Conservation (phyloP, 495 filamentous ascomycete genomes). For the Aspergillus cristatus region DNA sequence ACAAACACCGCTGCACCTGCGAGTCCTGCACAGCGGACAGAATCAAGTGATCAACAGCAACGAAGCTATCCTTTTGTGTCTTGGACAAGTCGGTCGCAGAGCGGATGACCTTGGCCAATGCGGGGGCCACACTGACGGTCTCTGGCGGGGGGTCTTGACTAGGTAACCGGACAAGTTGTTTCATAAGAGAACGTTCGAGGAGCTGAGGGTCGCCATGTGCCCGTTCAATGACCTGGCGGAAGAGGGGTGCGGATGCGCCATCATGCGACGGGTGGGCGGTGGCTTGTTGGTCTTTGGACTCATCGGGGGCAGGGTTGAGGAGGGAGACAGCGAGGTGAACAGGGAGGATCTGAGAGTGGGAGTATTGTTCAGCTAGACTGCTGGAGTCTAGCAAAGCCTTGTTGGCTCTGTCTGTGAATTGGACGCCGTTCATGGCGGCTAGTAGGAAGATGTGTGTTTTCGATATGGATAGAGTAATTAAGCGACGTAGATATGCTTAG, state of each 20-base stretch:
- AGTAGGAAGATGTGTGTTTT: slow-evolving; percentile 6
- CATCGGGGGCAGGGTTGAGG: slow-evolving; percentile 73
- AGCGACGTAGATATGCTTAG: too few relatives aligned
- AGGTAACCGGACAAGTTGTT: slow-evolving; percentile 77
- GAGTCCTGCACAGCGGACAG: slow-evolving; percentile 70
- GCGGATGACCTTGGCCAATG: slow-evolving; percentile 71
- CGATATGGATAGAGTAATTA: too few relatives aligned
- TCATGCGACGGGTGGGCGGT: slow-evolving; percentile 49
- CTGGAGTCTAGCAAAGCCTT: slow-evolving; percentile 81
- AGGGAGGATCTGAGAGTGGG: slow-evolving; percentile 81
- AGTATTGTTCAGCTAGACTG: slow-evolving; percentile 72
- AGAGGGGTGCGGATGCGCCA: slow-evolving; percentile 54
- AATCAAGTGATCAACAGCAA: slow-evolving; percentile 92
- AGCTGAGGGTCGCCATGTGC: slow-evolving; percentile 87
- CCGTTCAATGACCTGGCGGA: slow-evolving; percentile 88
- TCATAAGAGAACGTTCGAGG: slow-evolving; percentile 83
- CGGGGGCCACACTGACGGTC: slow-evolving; percentile 65
- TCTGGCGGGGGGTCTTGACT: slow-evolving; percentile 94
- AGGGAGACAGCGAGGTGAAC: slow-evolving; percentile 83
- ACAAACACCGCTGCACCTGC: slow-evolving; percentile 59
- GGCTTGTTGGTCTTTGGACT: slow-evolving; percentile 64
- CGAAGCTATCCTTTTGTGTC: slow-evolving; percentile 89
- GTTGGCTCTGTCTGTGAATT: slow-evolving; percentile 87
- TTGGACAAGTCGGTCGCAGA: slow-evolving; percentile 84
- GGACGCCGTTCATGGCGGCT: slow-evolving; percentile 38